phyloP scores from a whole-genome alignment of 805 yeast genomes.

The Pichia nanzhaoensis region DNA sequence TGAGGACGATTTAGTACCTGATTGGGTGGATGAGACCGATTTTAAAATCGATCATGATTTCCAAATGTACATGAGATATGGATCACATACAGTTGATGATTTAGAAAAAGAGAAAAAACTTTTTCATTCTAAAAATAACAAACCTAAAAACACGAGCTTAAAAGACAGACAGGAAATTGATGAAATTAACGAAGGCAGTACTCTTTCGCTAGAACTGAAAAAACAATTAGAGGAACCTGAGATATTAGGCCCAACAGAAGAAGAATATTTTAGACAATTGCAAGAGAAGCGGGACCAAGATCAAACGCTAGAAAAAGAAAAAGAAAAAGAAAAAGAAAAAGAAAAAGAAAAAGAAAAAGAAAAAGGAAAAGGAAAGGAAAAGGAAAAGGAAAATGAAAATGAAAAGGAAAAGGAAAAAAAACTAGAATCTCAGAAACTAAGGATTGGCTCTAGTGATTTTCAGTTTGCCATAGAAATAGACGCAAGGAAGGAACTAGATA shows the following conservation, averaged over 20 bases:
- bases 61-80: slow-evolving; percentile 20
- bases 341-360: neutral
- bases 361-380: too few relatives aligned
- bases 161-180: neutral
- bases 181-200: neutral
- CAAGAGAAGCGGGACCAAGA: neutral
- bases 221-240: slow-evolving; percentile 10
- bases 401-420: neutral
- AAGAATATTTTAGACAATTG: slow-evolving; percentile 7
- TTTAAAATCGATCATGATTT: slow-evolving; percentile 28
- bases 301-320: neutral
- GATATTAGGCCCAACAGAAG: slow-evolving; percentile 13
- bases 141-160: neutral
- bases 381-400: too few relatives aligned
- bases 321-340: neutral
- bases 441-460: slow-evolving; percentile 11
- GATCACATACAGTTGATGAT: slow-evolving; percentile 25
- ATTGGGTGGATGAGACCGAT: slow-evolving; percentile 29
- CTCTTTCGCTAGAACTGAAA: slow-evolving; percentile 4
- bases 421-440: neutral
- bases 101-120: slow-evolving; percentile 26
- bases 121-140: slow-evolving; percentile 11
- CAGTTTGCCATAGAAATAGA: slow-evolving; percentile 18
- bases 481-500: slow-evolving; percentile 17
- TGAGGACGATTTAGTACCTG: slow-evolving; percentile 19